Percentiles rank a stretch among this genome's conserved stretches.
phyloP scores from a whole-genome alignment of 2,329 filamentous ascomycete genomes.

The Xylariomycetidae sp. region DNA sequence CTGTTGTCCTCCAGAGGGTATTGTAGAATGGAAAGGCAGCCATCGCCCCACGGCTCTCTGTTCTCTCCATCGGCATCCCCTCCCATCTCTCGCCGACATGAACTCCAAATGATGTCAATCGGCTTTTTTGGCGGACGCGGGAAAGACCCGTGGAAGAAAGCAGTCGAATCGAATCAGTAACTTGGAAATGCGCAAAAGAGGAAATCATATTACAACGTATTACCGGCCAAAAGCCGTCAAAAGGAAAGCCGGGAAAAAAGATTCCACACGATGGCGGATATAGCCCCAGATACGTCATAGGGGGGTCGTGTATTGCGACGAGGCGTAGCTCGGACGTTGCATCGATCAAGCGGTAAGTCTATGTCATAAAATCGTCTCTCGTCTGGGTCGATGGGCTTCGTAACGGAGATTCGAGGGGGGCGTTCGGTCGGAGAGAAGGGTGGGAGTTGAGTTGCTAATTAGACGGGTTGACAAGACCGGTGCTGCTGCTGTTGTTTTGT shows the following conservation, averaged over 20 bases:
- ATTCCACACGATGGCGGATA: constrained; percentile 7
- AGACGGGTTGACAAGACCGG: no score
- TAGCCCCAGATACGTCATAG: no score
- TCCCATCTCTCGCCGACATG: constrained; percentile 1
- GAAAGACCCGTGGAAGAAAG: no score
- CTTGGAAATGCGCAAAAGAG: constrained; percentile 19
- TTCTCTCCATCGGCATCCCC: constrained; percentile 3
- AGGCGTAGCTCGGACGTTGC: constrained; percentile 7
- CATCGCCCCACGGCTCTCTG: constrained; percentile 16
- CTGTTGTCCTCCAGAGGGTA: constrained; percentile 25
- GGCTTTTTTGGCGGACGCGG: no score
- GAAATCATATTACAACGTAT: constrained; percentile 28
- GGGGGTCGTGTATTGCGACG: constrained; percentile 2
- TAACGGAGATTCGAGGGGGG: constrained; percentile 17
- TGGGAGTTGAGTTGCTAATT: constrained; percentile 3
- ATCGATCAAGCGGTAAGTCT: constrained; percentile 21
- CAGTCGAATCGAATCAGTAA: no score
- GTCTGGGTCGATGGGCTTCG: constrained; percentile 19
- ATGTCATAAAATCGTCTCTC: constrained; percentile 32
- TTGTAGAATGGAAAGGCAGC: constrained; percentile 21
- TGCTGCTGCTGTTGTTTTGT: no score
- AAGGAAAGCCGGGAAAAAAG: constrained; percentile 11
- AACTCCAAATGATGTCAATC: no score
- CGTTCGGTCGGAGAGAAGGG: constrained; percentile 5
- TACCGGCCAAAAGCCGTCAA: constrained; percentile 16